Evolutionary conservation across 805 yeast genomes (phyloP).

Genomic region (Suhomyces xylopsoci): DNA sequence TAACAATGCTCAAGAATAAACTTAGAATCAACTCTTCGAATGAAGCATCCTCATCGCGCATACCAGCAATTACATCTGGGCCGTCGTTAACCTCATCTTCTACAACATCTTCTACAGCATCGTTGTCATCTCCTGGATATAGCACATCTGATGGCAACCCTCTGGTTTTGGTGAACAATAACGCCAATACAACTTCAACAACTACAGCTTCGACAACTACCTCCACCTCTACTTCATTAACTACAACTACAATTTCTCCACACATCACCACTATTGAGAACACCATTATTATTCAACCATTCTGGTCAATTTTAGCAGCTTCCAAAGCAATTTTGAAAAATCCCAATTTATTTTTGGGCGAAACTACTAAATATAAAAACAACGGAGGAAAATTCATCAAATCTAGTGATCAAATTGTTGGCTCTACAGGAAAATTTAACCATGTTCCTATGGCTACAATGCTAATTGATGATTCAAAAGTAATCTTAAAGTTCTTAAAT

Average conservation of each 20-base stretch:
- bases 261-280: conserved; percentile 15
- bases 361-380: conserved; percentile 20
- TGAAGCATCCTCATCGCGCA: not conserved
- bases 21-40: conserved; percentile 4
- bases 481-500: conserved; percentile 26
- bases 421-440: not conserved
- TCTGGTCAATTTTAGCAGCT: conserved; percentile 44
- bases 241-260: conserved; percentile 10
- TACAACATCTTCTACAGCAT: not conserved
- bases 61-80: not conserved
- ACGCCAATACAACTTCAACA: conserved; percentile 6
- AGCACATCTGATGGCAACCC: not conserved
- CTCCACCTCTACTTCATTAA: conserved; percentile 9
- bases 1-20: conserved; percentile 7
- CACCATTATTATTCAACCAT: conserved; percentile 32
- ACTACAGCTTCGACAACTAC: conserved; percentile 10
- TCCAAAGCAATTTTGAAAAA: conserved; percentile 26
- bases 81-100: not conserved
- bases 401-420: not conserved
- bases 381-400: conserved; percentile 20
- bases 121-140: not conserved
- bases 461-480: conserved; percentile 29
- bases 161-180: not conserved
- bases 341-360: conserved; percentile 32
- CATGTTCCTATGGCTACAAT: conserved; percentile 19